Base-by-base conservation (phyloP, 306 rosid species). In the Castanopsis chinensis region DNA sequence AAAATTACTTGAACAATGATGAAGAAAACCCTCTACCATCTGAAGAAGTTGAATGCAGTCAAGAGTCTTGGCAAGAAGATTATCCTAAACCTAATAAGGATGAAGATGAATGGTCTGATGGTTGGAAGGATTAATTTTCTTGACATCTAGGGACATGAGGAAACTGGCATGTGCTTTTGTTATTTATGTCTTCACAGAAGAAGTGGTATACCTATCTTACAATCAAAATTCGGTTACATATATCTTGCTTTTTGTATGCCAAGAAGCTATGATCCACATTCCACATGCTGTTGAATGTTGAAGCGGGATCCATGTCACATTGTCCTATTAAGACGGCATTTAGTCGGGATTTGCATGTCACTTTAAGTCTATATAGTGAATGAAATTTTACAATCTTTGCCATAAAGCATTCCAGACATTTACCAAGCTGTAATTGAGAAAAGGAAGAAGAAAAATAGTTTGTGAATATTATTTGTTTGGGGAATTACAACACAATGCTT, bases 51-150 rank as follows among this genome's bases (percentile, higher is more conserved):
- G 86, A 67, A 70, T 37, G 80, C 71, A 83, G 56, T 43, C 86
- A 69, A 63, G 75, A 89, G 52, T 25, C 79, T 43, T 71, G 45
- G 64, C 76, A 53, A 65, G 27, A 78, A 6, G 92, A 85, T 58
- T 43, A 74, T 60, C 83, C 88, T 51, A 73, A 76, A 72, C 90
- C 93, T 79, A 84, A 23, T 20, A 79, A 76, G 0, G 84, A 90
- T 74, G 96, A 93, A 82, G 90, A 83, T 60, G 97, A 91, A 74
- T 93, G 97, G 98, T 88, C 94, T 72, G 99, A 92, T 86, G 96
- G 96, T 72, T 90, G 99, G 97, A 90, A 91, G 83, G 85, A 81
- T 49, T 49, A 76, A 57, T 78, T 68, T 75, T 35, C 13, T 43
- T 19, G 45, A 51, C 18, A 53, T 43, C 71, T 1, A 14, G 55